Percentiles rank a stretch among this genome's conserved stretches.
Evolutionary conservation across 805 yeast genomes (phyloP).

Genomic region (Kluyveromyces aestuarii): DNA sequence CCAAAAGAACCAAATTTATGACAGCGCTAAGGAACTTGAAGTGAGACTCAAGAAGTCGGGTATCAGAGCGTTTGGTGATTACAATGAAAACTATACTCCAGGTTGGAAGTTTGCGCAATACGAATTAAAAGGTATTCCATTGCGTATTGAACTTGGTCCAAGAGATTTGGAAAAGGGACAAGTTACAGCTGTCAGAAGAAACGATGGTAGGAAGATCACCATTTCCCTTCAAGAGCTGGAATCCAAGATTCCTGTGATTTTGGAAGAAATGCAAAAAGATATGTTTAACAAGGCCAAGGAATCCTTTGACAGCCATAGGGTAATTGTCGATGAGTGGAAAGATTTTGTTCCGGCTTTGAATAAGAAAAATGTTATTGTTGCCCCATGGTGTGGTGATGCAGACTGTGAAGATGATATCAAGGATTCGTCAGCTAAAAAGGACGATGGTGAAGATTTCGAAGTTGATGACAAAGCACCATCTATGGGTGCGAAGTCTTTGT

Average conservation of each 20-base stretch:
- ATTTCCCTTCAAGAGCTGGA: constrained; percentile 61
- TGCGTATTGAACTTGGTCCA: constrained; percentile 94
- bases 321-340: constrained; percentile 72
- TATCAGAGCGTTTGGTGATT: constrained; percentile 75
- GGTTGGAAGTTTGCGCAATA: constrained; percentile 99
- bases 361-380: constrained; percentile 76
- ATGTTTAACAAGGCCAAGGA: constrained; percentile 72
- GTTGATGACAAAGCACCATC: constrained; percentile 94
- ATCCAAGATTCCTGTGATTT: constrained; percentile 57
- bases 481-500: constrained; percentile 98
- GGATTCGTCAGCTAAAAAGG: constrained; percentile 71
- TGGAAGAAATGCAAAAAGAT: constrained; percentile 74
- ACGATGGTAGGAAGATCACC: constrained; percentile 65
- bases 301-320: constrained; percentile 76
- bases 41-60: constrained; percentile 47
- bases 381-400: constrained; percentile 96
- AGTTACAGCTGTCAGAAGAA: constrained; percentile 89
- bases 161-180: constrained; percentile 76
- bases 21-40: constrained; percentile 66
- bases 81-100: constrained; percentile 90
- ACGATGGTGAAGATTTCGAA: constrained; percentile 77
- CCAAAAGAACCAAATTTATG: constrained; percentile 57
- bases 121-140: constrained; percentile 93
- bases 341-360: constrained; percentile 91
- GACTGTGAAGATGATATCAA: constrained; percentile 97